These are phyloP conservation scores for Priceomyces fermenticarens DNA, from an alignment of 805 yeast species.

Conservation along the genomic window DNA sequence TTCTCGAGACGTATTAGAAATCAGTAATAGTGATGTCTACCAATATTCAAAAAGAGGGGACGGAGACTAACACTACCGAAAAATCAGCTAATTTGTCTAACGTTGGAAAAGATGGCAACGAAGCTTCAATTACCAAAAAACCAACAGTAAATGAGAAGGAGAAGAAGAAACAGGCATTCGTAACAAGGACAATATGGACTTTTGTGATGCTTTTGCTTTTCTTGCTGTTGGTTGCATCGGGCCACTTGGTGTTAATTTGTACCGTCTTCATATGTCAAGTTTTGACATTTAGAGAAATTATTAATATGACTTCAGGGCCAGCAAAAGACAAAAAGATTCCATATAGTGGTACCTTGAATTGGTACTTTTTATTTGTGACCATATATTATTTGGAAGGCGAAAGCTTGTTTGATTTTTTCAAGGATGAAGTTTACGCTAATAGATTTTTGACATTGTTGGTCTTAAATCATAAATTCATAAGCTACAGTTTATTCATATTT, in stretches of 20 bases:
- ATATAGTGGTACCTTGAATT: slow-evolving; percentile 76
- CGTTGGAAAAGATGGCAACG: not conserved
- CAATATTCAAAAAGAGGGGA: not conserved
- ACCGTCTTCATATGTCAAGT: slow-evolving; percentile 73
- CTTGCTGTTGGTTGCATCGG: slow-evolving; percentile 69
- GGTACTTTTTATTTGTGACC: slow-evolving; percentile 90
- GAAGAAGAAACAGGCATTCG: slow-evolving; percentile 75
- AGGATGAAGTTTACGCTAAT: slow-evolving; percentile 48
- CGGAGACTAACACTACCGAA: not conserved
- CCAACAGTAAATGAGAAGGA: slow-evolving; percentile 42
- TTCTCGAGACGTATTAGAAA: not conserved
- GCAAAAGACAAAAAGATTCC: slow-evolving; percentile 81
- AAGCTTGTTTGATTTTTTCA: slow-evolving; percentile 67
- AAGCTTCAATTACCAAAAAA: not conserved
- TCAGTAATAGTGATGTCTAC: not conserved
- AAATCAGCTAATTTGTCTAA: not conserved
- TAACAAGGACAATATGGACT: slow-evolving; percentile 91
- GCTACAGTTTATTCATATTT: slow-evolving; percentile 77
- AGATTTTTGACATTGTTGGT: slow-evolving; percentile 57
- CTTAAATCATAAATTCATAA: slow-evolving; percentile 76
- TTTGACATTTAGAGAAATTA: slow-evolving; percentile 87
- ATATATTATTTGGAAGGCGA: slow-evolving; percentile 89
- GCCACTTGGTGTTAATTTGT: slow-evolving; percentile 77
- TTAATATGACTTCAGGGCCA: slow-evolving; percentile 79
- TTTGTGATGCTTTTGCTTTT: slow-evolving; percentile 82